Evolutionary conservation across 1,284 basidiomycete genomes (phyloP).

Genomic region (Ceratobasidium sp.): DNA sequence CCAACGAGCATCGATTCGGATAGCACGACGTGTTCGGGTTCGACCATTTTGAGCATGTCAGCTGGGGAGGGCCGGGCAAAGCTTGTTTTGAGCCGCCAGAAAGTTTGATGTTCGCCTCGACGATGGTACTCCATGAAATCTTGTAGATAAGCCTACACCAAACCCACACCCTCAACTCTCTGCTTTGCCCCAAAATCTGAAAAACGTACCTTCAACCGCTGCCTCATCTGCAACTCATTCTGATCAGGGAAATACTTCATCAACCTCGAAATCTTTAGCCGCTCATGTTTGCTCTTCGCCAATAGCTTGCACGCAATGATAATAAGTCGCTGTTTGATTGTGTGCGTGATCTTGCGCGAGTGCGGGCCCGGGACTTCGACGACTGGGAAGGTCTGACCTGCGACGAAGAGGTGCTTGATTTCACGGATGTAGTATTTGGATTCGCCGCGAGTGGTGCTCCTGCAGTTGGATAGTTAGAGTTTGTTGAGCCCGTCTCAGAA

Average conservation of each 20-base stretch:
- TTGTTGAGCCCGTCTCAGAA: conserved; percentile 38
- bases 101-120: conserved; percentile 93
- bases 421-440: conserved; percentile 93
- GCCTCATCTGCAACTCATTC: conserved; percentile 98
- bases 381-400: conserved; percentile 96
- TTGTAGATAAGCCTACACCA: conserved; percentile 59
- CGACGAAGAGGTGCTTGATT: conserved; percentile 88
- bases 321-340: conserved; percentile 93
- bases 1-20: conserved; percentile 99
- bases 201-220: conserved; percentile 88
- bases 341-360: conserved; percentile 96
- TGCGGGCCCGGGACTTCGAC: conserved; percentile 97
- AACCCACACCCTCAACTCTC: conserved; percentile 4
- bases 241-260: conserved; percentile 99
- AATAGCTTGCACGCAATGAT: conserved; percentile 96
- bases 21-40: conserved; percentile 93
- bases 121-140: conserved; percentile 99
- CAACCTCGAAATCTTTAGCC: conserved; percentile 91
- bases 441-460: conserved; percentile 90
- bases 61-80: conserved; percentile 82
- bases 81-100: conserved; percentile 89
- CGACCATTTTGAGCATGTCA: conserved; percentile 94
- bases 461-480: conserved; percentile 55
- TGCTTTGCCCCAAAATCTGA: conserved; percentile 1
- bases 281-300: conserved; percentile 87